A percentile compares a stretch with the other conserved stretches of the same genome.
These are phyloP conservation scores for Aspergillus clavatus DNA, from an alignment of 2,329 filamentous ascomycete species.

Conservation along the genomic window DNA sequence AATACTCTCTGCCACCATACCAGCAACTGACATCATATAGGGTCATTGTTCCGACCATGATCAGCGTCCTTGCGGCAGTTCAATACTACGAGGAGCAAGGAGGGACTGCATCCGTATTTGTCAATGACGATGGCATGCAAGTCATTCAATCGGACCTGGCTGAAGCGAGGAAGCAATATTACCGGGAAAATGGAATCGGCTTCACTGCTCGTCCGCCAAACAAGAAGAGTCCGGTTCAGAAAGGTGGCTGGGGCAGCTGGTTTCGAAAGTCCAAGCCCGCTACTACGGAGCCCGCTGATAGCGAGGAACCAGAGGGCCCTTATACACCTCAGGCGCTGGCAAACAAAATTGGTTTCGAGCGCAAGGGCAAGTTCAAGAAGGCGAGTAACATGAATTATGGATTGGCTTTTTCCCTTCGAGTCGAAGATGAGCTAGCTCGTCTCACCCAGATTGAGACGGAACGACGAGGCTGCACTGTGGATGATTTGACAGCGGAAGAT, in stretches of 20 bases:
- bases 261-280: conserved; percentile 1
- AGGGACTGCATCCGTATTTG: conserved; percentile 34
- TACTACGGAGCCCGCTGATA: background rate
- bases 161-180: conserved; percentile 44
- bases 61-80: conserved; percentile 54
- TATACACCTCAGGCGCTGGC: conserved; percentile 7
- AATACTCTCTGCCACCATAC: background rate
- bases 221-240: conserved; percentile 25
- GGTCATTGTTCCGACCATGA: conserved; percentile 58
- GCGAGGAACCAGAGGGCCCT: conserved; percentile 1
- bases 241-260: conserved; percentile 23
- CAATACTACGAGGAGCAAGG: conserved; percentile 54
- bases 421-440: conserved; percentile 54
- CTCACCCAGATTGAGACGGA: conserved; percentile 27
- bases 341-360: conserved; percentile 44
- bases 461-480: conserved; percentile 5
- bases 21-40: conserved; percentile 1
- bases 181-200: conserved; percentile 48
- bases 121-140: conserved; percentile 40
- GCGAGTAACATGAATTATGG: conserved; percentile 73
- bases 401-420: conserved; percentile 56
- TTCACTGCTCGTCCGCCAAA: conserved; percentile 46
- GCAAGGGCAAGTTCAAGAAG: conserved; percentile 66
- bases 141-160: conserved; percentile 40
- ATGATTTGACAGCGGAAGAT: conserved; percentile 24